Base-by-base conservation (phyloP, 495 filamentous ascomycete genomes). In the Aspergillus affinis region DNA sequence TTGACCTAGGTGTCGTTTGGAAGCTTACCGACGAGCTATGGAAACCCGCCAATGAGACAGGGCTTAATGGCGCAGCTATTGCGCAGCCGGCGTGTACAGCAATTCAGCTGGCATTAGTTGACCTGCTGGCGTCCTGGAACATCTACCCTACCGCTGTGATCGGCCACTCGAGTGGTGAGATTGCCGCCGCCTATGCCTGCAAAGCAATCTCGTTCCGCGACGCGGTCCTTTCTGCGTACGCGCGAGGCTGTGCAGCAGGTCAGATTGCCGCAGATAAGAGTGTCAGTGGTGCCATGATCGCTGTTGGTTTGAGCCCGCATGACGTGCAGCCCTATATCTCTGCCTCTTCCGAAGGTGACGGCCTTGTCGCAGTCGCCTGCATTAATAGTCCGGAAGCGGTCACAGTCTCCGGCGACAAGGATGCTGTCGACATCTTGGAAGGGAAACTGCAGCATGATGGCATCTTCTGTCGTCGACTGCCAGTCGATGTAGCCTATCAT, bases 321-420 rank as follows among this genome's bases (percentile, higher is more conserved):
- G 32, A 36, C 32, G 32, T 36, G 32, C 32, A 36, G 32, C 32
- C 32, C 32, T 36, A 36, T 12, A 36, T 36, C 32, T 36, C 32
- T 36, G 54, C 77, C 20, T 59, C 62, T 3, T 55, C 68, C 59
- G 21, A 62, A 21, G 63, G 66, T 0, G 18, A 9, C 49, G 12
- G 27, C 6, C 15, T 6, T 20, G 7, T 8, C 32, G 13, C 26
- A 7, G 72, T 85, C 45, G 81, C 77, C 26, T 84, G 80, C 59
- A 54, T 80, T 61, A 86, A 86, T 64, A 83, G 80, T 59, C 82
- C 81, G 1, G 69, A 65, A 6, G 84, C 76, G 46, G 66, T 77
- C 19, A 86, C 84, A 7, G 64, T 85, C 2, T 82, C 81, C 0
- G 82, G 82, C 2, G 20, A 29, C 36, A 48, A 48, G 5, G 6